phyloP scores from a whole-genome alignment of 1,139 yeast genomes.

The Kodamaea ohmeri region DNA sequence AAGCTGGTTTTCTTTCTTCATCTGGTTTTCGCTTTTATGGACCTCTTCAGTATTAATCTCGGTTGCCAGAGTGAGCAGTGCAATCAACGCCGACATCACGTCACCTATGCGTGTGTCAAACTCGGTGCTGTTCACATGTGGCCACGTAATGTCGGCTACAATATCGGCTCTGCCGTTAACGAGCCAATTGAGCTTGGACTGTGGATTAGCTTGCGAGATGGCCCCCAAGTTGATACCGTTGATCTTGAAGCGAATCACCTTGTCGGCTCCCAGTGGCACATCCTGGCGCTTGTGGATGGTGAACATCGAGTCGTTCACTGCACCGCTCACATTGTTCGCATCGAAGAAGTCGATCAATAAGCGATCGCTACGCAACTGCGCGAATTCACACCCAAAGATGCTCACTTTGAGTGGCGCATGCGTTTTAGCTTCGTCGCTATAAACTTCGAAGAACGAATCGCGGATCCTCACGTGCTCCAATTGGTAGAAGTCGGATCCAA shows the following conservation, averaged over 20 bases:
- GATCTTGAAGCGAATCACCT: constrained; percentile 58
- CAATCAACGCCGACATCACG: constrained; percentile 27
- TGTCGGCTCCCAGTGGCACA: constrained; percentile 24
- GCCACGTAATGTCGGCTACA: constrained; percentile 67
- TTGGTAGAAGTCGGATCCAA: too few relatives aligned
- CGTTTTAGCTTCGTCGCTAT: constrained; percentile 29
- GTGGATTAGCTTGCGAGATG: constrained; percentile 33
- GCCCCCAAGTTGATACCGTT: constrained; percentile 60
- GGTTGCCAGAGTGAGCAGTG: constrained; percentile 27
- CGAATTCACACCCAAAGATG: constrained; percentile 63
- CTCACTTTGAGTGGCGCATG: constrained; percentile 47
- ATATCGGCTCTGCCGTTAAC: constrained; percentile 68
- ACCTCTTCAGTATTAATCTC: not conserved
- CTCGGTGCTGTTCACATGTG: constrained; percentile 34
- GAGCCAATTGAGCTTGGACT: constrained; percentile 64
- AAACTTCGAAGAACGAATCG: constrained; percentile 53
- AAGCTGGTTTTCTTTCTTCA: not conserved
- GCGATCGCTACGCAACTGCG: constrained; percentile 57
- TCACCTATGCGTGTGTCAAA: constrained; percentile 27
- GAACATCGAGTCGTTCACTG: constrained; percentile 70
- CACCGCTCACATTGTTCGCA: constrained; percentile 68
- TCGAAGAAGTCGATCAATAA: constrained; percentile 63
- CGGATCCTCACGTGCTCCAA: constrained; percentile 50
- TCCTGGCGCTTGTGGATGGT: constrained; percentile 61
- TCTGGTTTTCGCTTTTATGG: not conserved